Evolutionary conservation across 2,329 filamentous ascomycete species (phyloP).

Genomic region (Aspergillus aculeatinus): DNA sequence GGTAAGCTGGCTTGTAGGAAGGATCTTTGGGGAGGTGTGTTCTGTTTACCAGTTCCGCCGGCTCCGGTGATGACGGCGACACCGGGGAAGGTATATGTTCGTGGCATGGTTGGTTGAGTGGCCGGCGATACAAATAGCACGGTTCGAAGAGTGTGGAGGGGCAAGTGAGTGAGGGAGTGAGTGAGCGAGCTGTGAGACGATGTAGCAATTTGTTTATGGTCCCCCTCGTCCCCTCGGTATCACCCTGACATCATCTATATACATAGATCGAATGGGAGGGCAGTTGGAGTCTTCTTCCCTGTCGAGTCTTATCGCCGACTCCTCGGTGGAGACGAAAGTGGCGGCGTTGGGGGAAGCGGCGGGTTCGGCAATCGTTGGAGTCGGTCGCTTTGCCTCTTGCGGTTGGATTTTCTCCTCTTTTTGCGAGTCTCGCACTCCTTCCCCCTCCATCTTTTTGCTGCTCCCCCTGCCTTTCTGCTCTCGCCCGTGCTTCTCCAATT

Average conservation of each 20-base stretch:
- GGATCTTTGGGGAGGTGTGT: background rate
- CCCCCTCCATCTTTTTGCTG: constrained; percentile 4
- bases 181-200: too few relatives aligned
- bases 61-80: constrained; percentile 52
- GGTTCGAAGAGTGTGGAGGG: too few relatives aligned
- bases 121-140: too few relatives aligned
- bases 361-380: constrained; percentile 5
- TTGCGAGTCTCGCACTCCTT: background rate
- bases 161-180: too few relatives aligned
- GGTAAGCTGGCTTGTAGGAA: background rate
- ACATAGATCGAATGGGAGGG: constrained; percentile 1
- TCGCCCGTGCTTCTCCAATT: background rate
- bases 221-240: background rate
- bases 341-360: constrained; percentile 5
- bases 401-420: background rate
- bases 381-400: background rate
- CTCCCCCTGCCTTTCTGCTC: too few relatives aligned
- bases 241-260: background rate
- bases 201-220: too few relatives aligned
- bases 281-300: background rate
- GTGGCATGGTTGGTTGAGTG: constrained; percentile 5
- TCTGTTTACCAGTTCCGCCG: constrained; percentile 45
- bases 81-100: constrained; percentile 38
- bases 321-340: constrained; percentile 7
- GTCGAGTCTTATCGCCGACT: constrained; percentile 5